These are phyloP conservation scores for Diplodia corticola DNA, from an alignment of 2,329 filamentous ascomycete genomes.

Conservation along the genomic window DNA sequence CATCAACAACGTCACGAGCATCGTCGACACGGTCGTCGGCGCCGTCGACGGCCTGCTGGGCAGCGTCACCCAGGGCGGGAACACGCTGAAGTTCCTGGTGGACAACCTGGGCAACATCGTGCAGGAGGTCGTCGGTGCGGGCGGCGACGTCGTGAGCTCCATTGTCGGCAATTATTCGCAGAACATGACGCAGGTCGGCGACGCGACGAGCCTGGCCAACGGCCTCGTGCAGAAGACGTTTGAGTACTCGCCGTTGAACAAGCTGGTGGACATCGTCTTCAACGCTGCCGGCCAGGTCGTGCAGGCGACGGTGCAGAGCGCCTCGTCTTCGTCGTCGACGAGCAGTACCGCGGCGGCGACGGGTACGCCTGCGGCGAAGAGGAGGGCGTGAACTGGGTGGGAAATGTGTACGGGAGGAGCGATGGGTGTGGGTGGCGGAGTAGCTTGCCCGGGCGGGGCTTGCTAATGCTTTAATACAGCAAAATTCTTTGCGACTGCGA, in stretches of 20 bases:
- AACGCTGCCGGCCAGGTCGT: conserved; percentile 58
- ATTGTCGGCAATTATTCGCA: conserved; percentile 60
- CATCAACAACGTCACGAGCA: conserved; percentile 54
- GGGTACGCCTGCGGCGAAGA: conserved; percentile 33
- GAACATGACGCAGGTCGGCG: conserved; percentile 60
- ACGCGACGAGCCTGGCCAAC: conserved; percentile 37
- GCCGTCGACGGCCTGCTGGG: conserved; percentile 61
- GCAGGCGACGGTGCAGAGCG: conserved; percentile 47
- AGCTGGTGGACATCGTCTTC: conserved; percentile 57
- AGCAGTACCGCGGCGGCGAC: conserved; percentile 26
- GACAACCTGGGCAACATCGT: conserved; percentile 66
- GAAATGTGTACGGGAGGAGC: no score
- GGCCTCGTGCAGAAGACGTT: conserved; percentile 55
- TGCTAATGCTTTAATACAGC: not conserved
- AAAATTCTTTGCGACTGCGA: not conserved
- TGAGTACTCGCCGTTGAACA: conserved; percentile 51
- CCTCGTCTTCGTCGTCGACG: conserved; percentile 28
- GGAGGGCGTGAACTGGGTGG: not conserved
- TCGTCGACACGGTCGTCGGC: conserved; percentile 53
- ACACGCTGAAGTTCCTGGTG: conserved; percentile 56
- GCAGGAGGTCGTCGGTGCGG: conserved; percentile 55
- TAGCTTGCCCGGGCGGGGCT: not conserved
- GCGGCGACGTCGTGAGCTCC: conserved; percentile 47
- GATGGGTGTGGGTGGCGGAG: not conserved
- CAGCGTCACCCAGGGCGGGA: conserved; percentile 58